These are phyloP conservation scores for Macrophomina pseudophaseolina DNA, from an alignment of 2,329 filamentous ascomycete genomes.

Conservation along the genomic window DNA sequence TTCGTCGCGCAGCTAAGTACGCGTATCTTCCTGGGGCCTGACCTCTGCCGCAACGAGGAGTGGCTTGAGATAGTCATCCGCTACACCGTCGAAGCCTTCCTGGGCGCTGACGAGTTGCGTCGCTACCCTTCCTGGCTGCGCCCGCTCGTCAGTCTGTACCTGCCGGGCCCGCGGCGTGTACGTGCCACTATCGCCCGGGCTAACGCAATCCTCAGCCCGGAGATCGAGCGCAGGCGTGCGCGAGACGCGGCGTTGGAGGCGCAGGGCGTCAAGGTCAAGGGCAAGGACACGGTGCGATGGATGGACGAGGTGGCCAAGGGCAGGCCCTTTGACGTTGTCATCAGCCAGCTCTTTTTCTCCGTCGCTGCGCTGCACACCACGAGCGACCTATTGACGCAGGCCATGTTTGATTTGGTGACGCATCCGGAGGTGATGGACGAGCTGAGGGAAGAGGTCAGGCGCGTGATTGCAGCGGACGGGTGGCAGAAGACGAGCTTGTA, in stretches of 20 bases:
- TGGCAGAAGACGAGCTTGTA: conserved; percentile 45
- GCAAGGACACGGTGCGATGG: conserved; percentile 35
- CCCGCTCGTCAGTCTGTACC: conserved; percentile 40
- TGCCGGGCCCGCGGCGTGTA: conserved; percentile 43
- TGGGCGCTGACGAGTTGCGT: conserved; percentile 40
- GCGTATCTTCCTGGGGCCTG: conserved; percentile 47
- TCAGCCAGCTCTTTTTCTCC: conserved; percentile 29
- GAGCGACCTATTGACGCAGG: conserved; percentile 33
- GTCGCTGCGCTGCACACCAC: conserved; percentile 33
- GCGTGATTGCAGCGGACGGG: conserved; percentile 34
- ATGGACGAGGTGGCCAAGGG: conserved; percentile 34
- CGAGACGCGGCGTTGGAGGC: conserved; percentile 25
- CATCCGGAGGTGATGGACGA: conserved; percentile 35
- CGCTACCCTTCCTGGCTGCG: conserved; percentile 42
- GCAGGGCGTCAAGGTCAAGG: conserved; percentile 30
- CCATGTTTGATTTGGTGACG: conserved; percentile 32
- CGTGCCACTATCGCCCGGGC: conserved; percentile 38
- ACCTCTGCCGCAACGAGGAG: conserved; percentile 43
- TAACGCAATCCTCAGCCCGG: conserved; percentile 42
- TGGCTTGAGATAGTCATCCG: conserved; percentile 44
- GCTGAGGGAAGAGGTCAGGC: conserved; percentile 35
- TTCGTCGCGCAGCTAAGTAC: conserved; percentile 48
- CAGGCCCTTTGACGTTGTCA: conserved; percentile 25
- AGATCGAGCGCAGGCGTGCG: conserved; percentile 38
- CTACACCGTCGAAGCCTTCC: conserved; percentile 45